Percentiles rank a stretch among this genome's conserved stretches.
Conservation (phyloP, 306 rosid genomes). For the Begonia loranthoides region DNA sequence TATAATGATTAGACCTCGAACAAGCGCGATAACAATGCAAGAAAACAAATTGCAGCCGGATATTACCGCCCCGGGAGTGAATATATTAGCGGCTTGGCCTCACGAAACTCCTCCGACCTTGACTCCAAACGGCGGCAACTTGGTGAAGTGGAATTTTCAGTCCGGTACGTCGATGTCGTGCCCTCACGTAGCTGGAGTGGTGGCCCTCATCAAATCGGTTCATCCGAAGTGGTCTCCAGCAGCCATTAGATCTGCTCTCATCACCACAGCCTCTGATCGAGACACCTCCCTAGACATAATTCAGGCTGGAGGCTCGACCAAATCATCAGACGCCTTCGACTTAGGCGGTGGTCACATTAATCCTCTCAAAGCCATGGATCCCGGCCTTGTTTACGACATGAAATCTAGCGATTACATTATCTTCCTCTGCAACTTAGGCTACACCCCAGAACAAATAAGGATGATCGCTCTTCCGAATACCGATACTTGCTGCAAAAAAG, state of each 20-base stretch:
- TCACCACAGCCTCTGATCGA: constrained; percentile 29
- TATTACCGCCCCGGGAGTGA: constrained; percentile 34
- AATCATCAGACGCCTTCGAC: constrained; percentile 33
- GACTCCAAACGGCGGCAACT: neutral
- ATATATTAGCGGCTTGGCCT: constrained; percentile 51
- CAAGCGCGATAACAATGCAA: neutral
- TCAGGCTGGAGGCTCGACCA: constrained; percentile 26
- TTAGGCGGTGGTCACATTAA: constrained; percentile 34
- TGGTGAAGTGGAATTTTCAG: constrained; percentile 24
- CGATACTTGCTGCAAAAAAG: constrained; percentile 12
- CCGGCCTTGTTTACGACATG: constrained; percentile 36
- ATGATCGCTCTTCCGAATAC: constrained; percentile 9
- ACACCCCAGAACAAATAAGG: constrained; percentile 20
- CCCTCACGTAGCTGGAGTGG: constrained; percentile 34
- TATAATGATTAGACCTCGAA: too few species aligned
- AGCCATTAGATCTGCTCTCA: constrained; percentile 31
- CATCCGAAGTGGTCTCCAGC: constrained; percentile 49
- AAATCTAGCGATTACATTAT: constrained; percentile 24
- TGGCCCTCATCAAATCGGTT: constrained; percentile 37
- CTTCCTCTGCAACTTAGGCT: constrained; percentile 38
- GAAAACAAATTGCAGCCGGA: constrained; percentile 28
- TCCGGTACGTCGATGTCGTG: constrained; percentile 60
- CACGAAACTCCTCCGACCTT: constrained; percentile 26
- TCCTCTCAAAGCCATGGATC: constrained; percentile 33
- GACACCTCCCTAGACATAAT: constrained; percentile 24